These are phyloP conservation scores for Backusella westeae DNA, from an alignment of 192 early-diverging fungal species.

Conservation along the genomic window DNA sequence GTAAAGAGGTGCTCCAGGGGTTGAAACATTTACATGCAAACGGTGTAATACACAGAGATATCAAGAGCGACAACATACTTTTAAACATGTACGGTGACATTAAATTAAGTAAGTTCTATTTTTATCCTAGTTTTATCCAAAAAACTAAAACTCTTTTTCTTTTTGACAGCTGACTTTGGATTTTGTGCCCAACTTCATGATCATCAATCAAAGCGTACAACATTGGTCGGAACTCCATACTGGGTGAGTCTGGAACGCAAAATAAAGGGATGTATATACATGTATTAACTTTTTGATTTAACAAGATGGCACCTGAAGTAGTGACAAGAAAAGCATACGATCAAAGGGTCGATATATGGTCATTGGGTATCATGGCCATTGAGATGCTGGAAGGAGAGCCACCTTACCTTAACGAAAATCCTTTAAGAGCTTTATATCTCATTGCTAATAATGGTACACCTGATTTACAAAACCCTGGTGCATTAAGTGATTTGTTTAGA, in stretches of 20 bases:
- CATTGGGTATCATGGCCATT: constrained; percentile 95
- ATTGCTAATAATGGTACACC: constrained; percentile 98
- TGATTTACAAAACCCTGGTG: constrained; percentile 83
- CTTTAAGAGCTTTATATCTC: constrained; percentile 85
- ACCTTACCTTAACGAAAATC: constrained; percentile 94
- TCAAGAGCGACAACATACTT: constrained; percentile 85
- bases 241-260: constrained; percentile 45
- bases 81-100: constrained; percentile 66
- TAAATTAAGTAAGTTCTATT: constrained; percentile 57
- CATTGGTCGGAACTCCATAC: constrained; percentile 90
- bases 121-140: not conserved
- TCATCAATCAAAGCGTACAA: constrained; percentile 71
- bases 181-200: constrained; percentile 81
- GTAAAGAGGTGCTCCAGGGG: constrained; percentile 73
- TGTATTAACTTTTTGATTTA: not conserved
- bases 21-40: constrained; percentile 75
- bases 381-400: constrained; percentile 98
- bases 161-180: constrained; percentile 76
- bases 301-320: constrained; percentile 94
- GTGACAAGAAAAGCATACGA: constrained; percentile 91
- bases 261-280: not conserved
- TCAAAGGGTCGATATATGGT: constrained; percentile 95
- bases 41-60: constrained; percentile 84
- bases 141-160: not conserved
- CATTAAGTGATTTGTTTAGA: constrained; percentile 67